A percentile compares a stretch with the other conserved stretches of the same genome.
Evolutionary conservation across 495 filamentous ascomycete genomes (phyloP).

Genomic region (Aspergillus kassunensis): DNA sequence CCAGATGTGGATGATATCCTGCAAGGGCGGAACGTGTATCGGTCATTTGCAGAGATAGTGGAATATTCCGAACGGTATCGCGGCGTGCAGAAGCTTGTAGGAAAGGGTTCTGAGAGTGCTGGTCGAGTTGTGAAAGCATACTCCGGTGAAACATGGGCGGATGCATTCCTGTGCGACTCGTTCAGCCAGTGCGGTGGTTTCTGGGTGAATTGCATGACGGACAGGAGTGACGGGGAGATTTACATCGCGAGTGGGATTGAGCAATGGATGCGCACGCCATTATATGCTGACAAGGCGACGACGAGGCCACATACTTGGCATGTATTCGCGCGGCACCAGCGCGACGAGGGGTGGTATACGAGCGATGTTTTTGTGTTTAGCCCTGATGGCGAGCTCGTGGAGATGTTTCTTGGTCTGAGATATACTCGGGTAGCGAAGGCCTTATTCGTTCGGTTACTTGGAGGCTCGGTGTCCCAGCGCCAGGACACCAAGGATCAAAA

Average conservation of each 20-base stretch:
- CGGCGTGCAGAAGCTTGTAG: constrained; percentile 45
- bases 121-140: constrained; percentile 41
- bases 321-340: constrained; percentile 39
- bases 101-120: constrained; percentile 37
- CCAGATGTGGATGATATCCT: constrained; percentile 44
- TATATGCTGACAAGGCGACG: constrained; percentile 16
- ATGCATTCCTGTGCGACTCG: constrained; percentile 31
- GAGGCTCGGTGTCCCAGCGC: background rate
- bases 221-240: constrained; percentile 34
- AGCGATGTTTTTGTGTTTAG: constrained; percentile 54
- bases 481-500: background rate
- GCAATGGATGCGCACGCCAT: constrained; percentile 43
- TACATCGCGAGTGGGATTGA: constrained; percentile 49
- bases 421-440: constrained; percentile 42
- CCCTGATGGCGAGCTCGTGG: constrained; percentile 32
- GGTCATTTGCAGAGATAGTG: constrained; percentile 42
- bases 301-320: constrained; percentile 37
- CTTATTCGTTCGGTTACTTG: constrained; percentile 28
- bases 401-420: constrained; percentile 49
- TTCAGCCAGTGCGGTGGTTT: constrained; percentile 53
- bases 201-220: constrained; percentile 52
- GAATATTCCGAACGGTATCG: constrained; percentile 45
- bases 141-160: constrained; percentile 34
- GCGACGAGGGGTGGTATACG: constrained; percentile 31
- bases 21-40: constrained; percentile 48